Evolutionary conservation across 805 yeast genomes (phyloP).

Genomic region (Schizosaccharomyces cryophilus): DNA sequence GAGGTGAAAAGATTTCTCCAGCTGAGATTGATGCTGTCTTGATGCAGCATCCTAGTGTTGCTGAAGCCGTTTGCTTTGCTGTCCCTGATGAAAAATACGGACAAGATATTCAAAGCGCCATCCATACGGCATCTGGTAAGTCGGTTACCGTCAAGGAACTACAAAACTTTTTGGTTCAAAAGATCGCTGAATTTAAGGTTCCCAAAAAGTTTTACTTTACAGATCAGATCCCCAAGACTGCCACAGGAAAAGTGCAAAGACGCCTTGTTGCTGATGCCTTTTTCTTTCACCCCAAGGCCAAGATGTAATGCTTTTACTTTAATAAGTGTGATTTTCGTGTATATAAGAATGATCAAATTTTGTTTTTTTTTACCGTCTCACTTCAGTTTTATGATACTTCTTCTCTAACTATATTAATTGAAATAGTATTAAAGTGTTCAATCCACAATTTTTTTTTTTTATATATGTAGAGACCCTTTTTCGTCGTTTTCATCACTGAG

Average conservation of each 20-base stretch:
- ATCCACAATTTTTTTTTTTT: no score
- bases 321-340: background rate
- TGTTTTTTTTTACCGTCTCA: background rate
- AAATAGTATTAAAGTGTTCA: no score
- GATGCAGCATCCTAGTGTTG: constrained; percentile 35
- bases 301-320: constrained; percentile 10
- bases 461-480: no score
- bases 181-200: constrained; percentile 33
- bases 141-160: constrained; percentile 21
- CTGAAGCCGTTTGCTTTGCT: constrained; percentile 49
- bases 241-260: constrained; percentile 58
- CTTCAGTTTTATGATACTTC: no score
- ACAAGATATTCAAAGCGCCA: constrained; percentile 45
- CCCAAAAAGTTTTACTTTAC: constrained; percentile 35
- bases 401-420: no score
- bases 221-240: constrained; percentile 43
- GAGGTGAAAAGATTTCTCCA: constrained; percentile 59
- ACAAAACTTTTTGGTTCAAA: constrained; percentile 20
- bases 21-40: constrained; percentile 40
- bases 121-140: constrained; percentile 24
- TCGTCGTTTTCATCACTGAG: no score
- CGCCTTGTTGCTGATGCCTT: constrained; percentile 31
- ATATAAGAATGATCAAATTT: background rate
- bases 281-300: constrained; percentile 17
- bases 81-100: constrained; percentile 46